phyloP scores from a whole-genome alignment of 805 yeast species.

The Wilhelminamyces savonicus region DNA sequence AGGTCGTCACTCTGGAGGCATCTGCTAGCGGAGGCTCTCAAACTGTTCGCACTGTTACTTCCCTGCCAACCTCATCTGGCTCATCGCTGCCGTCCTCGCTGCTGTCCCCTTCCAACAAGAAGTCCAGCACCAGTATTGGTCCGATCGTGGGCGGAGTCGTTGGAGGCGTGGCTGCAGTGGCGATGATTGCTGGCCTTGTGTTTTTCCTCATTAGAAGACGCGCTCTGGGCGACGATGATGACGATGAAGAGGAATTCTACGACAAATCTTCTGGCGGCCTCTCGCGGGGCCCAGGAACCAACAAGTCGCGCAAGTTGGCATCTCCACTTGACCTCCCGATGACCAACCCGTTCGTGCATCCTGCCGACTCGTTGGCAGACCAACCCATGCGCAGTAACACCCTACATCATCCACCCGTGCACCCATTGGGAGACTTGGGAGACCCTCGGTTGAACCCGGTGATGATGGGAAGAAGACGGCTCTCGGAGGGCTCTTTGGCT shows the following conservation, averaged over 20 bases:
- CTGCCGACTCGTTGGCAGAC: constrained; percentile 34
- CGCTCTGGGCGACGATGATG: constrained; percentile 47
- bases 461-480: constrained; percentile 76
- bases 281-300: constrained; percentile 35
- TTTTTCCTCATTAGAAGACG: constrained; percentile 31
- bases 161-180: constrained; percentile 33
- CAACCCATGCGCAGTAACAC: constrained; percentile 3
- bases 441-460: constrained; percentile 70
- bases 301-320: constrained; percentile 23
- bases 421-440: too few relatives aligned
- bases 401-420: too few relatives aligned
- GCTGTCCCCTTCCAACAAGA: constrained; percentile 1
- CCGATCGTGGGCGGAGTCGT: constrained; percentile 43
- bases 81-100: too few relatives aligned
- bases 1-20: too few relatives aligned
- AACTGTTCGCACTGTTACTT: too few relatives aligned
- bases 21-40: too few relatives aligned
- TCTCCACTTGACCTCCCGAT: constrained; percentile 33
- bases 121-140: constrained; percentile 26
- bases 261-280: constrained; percentile 23
- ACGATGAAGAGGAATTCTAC: constrained; percentile 32
- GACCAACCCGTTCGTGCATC: constrained; percentile 59
- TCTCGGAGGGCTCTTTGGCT: constrained; percentile 81
- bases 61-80: too few relatives aligned
- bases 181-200: constrained; percentile 14